phyloP scores from a whole-genome alignment of 2,329 filamentous ascomycete species.

The Fusarium keratoplasticum region DNA sequence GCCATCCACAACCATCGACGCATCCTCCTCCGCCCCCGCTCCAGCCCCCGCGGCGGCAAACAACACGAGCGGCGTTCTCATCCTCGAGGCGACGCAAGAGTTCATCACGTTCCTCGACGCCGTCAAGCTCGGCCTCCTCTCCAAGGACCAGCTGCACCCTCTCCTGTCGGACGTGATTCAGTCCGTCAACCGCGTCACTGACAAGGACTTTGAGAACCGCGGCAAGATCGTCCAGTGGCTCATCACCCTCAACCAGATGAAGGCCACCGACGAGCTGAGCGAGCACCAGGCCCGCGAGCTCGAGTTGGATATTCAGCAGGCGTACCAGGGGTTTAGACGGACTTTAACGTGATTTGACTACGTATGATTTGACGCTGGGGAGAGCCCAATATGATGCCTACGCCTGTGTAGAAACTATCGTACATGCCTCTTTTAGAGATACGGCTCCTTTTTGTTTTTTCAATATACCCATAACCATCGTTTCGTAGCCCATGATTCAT shows the following conservation, averaged over 20 bases:
- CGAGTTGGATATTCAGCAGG: conserved; percentile 92
- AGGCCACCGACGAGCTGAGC: conserved; percentile 88
- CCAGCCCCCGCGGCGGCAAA: conserved; percentile 57
- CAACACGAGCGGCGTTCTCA: conserved; percentile 72
- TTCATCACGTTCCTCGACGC: conserved; percentile 99
- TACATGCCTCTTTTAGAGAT: conserved; percentile 11
- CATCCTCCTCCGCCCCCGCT: conserved; percentile 60
- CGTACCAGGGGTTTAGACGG: conserved; percentile 93
- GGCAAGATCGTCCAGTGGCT: conserved; percentile 99
- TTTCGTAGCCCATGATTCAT: conserved; percentile 15
- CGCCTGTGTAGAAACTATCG: not conserved
- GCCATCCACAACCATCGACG: conserved; percentile 81
- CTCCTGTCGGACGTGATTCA: conserved; percentile 96
- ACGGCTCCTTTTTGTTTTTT: conserved; percentile 13
- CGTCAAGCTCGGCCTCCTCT: conserved; percentile 88
- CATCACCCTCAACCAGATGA: conserved; percentile 97
- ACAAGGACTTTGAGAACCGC: conserved; percentile 92
- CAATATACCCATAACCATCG: conserved; percentile 39
- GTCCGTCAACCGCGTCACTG: conserved; percentile 96
- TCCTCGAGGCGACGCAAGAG: conserved; percentile 93
- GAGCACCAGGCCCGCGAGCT: conserved; percentile 90
- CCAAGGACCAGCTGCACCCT: conserved; percentile 97
- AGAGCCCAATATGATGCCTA: conserved; percentile 18
- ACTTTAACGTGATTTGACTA: conserved; percentile 67
- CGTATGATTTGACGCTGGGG: not conserved